Conservation (phyloP, 2,329 filamentous ascomycete genomes). For the Penicillium corylophilum region DNA sequence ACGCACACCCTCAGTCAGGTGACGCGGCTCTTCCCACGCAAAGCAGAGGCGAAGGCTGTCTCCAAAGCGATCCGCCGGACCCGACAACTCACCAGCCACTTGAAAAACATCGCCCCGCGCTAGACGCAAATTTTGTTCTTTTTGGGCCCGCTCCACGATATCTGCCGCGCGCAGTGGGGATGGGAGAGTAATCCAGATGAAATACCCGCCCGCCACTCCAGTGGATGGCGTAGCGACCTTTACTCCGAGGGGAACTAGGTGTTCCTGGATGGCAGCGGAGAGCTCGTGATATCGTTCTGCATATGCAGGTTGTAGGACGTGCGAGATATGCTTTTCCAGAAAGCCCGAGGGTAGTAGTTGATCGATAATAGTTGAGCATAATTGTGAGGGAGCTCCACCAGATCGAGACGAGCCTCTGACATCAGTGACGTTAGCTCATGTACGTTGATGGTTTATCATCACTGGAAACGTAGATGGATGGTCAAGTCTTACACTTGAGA, state of each 20-base stretch:
- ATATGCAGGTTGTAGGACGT: constrained; percentile 58
- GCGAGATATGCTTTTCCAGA: constrained; percentile 54
- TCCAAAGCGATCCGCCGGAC: constrained; percentile 55
- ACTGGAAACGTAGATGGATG: neutral
- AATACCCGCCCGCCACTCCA: constrained; percentile 73
- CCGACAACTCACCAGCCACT: constrained; percentile 55
- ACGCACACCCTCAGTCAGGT: constrained; percentile 65
- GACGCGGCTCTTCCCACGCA: constrained; percentile 67
- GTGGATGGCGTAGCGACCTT: constrained; percentile 26
- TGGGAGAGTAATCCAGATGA: constrained; percentile 74
- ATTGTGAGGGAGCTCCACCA: constrained; percentile 60
- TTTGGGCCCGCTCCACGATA: constrained; percentile 58
- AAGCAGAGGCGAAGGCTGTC: constrained; percentile 66
- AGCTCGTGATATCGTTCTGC: constrained; percentile 55
- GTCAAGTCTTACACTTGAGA: constrained; percentile 54
- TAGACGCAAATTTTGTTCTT: constrained; percentile 66
- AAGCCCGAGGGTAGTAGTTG: constrained; percentile 53
- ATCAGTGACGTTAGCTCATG: constrained; percentile 12
- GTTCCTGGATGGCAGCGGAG: constrained; percentile 56
- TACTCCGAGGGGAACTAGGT: constrained; percentile 65
- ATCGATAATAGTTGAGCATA: constrained; percentile 58
- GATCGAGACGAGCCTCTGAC: constrained; percentile 57
- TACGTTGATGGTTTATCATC: neutral
- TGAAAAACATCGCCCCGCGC: constrained; percentile 70
- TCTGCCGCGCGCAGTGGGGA: constrained; percentile 52